Evolutionary conservation across 495 filamentous ascomycete genomes (phyloP), one percentile per base, ranked within the genome.

Genomic region (Halenospora varia): DNA sequence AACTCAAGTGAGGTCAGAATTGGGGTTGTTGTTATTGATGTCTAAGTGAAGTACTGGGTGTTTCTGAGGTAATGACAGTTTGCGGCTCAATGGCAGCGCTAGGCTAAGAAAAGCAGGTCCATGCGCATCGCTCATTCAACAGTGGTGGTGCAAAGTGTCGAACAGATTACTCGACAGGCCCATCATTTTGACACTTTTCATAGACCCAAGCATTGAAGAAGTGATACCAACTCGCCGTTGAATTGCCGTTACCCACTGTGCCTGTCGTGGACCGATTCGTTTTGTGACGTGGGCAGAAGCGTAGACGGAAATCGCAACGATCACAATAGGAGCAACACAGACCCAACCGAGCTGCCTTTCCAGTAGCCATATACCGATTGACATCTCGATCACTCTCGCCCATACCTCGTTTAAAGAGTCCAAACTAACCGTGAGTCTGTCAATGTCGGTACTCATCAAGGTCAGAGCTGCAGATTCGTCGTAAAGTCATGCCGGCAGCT

Each of bases 401-500:
- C 67, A 69, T 0, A 46, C 17, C 8, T 46, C 42, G 17, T 46
- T 20, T 13, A 35, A 35, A 35, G 29, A 10, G 13, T 40, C 23
- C 13, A 56, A 39, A n/a, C 60, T 51, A 13, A 25, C 17, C 2
- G 46, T 41, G 9, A 23, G 10, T n/a, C 9, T 20, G 11, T 50
- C 20, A 24, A 50, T 50, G 17, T 22, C 23, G 9, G 23, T 50
- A 17, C 17, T 22, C 23, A 25, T 50, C 3, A 53, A n/a, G 17
- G 42, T 46, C 15, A 17, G 13, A 8, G 42, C 13, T n/a, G 15
- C 42, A 6, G 13, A 73, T 19, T 78, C 71, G 48, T 83, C 79
- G 0, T 73, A 71, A 15, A 71, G 70, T 10, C 66, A 66, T 0
- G 74, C 55, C 15, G 56, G 70, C 0, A 85, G 58, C 10, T 66